Evolutionary conservation across 2,329 filamentous ascomycete species (phyloP), one percentile per base, ranked within the genome.

Genomic region (Beauveria pseudobassiana): DNA sequence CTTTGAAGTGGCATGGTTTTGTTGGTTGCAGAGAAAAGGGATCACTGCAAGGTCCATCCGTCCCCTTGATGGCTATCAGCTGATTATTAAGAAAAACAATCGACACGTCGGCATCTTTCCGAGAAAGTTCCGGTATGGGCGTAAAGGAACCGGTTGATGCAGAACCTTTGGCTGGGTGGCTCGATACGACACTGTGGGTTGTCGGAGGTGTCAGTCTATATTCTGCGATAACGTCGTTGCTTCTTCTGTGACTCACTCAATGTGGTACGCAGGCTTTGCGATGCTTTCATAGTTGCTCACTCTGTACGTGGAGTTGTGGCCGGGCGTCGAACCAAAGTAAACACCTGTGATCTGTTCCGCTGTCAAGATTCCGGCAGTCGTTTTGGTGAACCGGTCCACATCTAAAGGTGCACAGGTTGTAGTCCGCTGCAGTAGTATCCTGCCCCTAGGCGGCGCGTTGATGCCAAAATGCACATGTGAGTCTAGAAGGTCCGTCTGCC

Each of bases 11-110:
- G 30, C 34, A 59, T 24, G 14, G 57, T 45, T 14, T 14, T 34
- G 7, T 46, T 34, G 5, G 62, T 61, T 22, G 62, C 62, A 16
- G 62, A 56, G 51, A 63, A 63, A 63, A 52, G 3, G 62, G 62
- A 18, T 63, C 62, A 4, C 34, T 30, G 43, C 62, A 63, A 5
- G 62, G 43, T 1, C 62, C 62, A 8, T 63, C 26, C 12, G 34
- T 55, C 16, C 62, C 62, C 26, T 51, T 43, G 30, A 63, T 48
- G 7, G 58, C 51, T 14, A 63, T 61, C 16, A 18, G 7, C 14
- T 61, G 59, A 28, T 63, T 63, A 51, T 63, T 61, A 16, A 63
- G 56, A 38, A 63, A 46, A 10, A 63, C 43, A 40, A 63, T 48
- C 18, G 62, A 63, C 5, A 61, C 30, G 24, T 63, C 62, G 50